phyloP scores from a whole-genome alignment of 345 rosid genomes.

The Corymbia maculata region DNA sequence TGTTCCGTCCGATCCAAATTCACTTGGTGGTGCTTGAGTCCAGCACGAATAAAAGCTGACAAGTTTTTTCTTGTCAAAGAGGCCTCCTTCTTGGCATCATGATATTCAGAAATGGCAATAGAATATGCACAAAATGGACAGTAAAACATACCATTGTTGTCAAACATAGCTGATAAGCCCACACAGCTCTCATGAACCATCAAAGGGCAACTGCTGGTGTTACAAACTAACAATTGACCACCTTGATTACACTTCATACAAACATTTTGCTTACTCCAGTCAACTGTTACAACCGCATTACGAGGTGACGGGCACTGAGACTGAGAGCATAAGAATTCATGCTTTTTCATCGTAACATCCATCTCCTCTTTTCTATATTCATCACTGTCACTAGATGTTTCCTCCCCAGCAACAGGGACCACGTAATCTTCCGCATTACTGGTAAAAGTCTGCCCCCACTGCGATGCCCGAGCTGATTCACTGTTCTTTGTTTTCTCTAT shows the following conservation, averaged over 20 bases:
- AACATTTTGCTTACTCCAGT: slow-evolving; percentile 22
- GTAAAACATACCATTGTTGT: slow-evolving; percentile 22
- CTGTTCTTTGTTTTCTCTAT: not conserved
- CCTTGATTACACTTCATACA: slow-evolving; percentile 46
- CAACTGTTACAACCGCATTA: slow-evolving; percentile 3
- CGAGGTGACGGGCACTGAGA: slow-evolving; percentile 1
- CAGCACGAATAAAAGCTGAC: slow-evolving; percentile 10
- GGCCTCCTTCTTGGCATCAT: slow-evolving; percentile 23
- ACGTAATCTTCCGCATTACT: not conserved
- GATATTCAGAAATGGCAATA: slow-evolving; percentile 26
- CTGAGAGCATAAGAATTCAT: slow-evolving; percentile 20
- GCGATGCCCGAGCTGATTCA: not conserved
- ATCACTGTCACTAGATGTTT: slow-evolving; percentile 10
- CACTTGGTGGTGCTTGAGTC: slow-evolving; percentile 3
- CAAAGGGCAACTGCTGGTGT: slow-evolving; percentile 29
- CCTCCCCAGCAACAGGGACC: slow-evolving; percentile 9
- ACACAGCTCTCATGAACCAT: slow-evolving; percentile 41
- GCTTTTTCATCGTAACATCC: slow-evolving; percentile 22
- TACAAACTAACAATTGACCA: slow-evolving; percentile 36
- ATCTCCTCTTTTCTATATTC: slow-evolving; percentile 5
- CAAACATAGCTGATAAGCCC: slow-evolving; percentile 21
- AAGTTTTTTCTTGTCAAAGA: slow-evolving; percentile 28
- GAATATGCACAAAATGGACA: slow-evolving; percentile 57
- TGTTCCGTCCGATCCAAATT: not conserved
- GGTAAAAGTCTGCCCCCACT: not conserved